Conservation (phyloP, 805 yeast species). For the Barnettozyma siamensis region DNA sequence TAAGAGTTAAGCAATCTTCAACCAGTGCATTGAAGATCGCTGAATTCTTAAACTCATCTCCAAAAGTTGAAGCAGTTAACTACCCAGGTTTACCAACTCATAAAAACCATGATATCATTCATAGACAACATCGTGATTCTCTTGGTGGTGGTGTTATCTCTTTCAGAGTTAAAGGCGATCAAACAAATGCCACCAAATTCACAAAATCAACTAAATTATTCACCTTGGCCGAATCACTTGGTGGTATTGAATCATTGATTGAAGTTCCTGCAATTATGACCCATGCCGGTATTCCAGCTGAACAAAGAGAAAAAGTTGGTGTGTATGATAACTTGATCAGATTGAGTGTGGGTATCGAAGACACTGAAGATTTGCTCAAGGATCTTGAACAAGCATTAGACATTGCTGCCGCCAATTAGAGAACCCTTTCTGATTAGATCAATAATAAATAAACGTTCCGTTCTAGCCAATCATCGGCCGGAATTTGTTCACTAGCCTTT, state of each 20-base stretch:
- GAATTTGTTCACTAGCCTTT: not conserved
- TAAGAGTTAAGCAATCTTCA: conserved; percentile 70
- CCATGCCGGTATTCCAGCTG: conserved; percentile 83
- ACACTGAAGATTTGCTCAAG: conserved; percentile 63
- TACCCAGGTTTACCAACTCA: conserved; percentile 78
- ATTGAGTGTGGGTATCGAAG: conserved; percentile 85
- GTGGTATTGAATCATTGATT: conserved; percentile 80
- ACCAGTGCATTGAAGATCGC: conserved; percentile 64
- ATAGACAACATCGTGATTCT: conserved; percentile 73
- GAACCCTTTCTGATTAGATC: too few species aligned
- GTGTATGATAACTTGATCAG: conserved; percentile 79
- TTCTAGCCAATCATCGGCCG: not conserved
- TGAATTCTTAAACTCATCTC: conserved; percentile 46
- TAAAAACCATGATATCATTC: conserved; percentile 55
- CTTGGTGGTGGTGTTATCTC: conserved; percentile 92
- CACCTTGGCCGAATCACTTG: conserved; percentile 85
- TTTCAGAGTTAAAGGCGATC: conserved; percentile 81
- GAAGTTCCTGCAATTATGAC: conserved; percentile 93
- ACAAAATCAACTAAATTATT: conserved; percentile 69
- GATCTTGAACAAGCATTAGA: conserved; percentile 68
- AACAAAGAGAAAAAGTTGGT: conserved; percentile 71
- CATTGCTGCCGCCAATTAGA: conserved; percentile 9
- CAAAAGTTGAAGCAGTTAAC: conserved; percentile 59
- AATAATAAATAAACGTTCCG: too few species aligned
- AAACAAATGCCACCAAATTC: conserved; percentile 66